phyloP scores from a whole-genome alignment of 2,329 filamentous ascomycete species.

The Sclerotinia sclerotiorum region DNA sequence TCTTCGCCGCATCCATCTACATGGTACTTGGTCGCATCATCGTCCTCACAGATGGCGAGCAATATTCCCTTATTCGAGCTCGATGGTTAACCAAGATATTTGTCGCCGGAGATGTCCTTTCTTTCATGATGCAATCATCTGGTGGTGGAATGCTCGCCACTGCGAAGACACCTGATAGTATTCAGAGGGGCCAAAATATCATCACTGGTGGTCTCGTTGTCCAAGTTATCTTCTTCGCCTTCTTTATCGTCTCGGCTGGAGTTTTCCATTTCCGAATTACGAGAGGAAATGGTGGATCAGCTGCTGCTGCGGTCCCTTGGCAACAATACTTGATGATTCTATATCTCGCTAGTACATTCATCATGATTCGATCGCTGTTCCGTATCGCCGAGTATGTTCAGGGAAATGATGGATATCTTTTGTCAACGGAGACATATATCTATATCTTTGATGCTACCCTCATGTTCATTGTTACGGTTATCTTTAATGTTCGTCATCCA shows the following conservation, averaged over 20 bases:
- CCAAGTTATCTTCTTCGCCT: constrained; percentile 53
- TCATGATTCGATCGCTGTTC: constrained; percentile 51
- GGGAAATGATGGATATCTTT: constrained; percentile 47
- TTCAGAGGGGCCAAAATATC: constrained; percentile 43
- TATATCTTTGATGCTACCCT: constrained; percentile 50
- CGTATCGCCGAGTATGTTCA: constrained; percentile 50
- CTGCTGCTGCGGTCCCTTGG: constrained; percentile 25
- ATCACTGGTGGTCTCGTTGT: constrained; percentile 50
- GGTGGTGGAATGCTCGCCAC: constrained; percentile 31
- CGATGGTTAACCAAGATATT: constrained; percentile 48
- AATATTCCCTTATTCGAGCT: constrained; percentile 40
- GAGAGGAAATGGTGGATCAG: constrained; percentile 21
- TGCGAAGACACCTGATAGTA: constrained; percentile 27
- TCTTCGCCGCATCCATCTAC: constrained; percentile 46
- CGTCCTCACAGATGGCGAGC: constrained; percentile 41
- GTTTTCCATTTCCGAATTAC: constrained; percentile 30
- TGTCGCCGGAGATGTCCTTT: constrained; percentile 47
- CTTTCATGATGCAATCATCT: constrained; percentile 45
- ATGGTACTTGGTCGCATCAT: constrained; percentile 47
- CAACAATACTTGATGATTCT: constrained; percentile 44
- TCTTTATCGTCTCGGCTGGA: constrained; percentile 45
- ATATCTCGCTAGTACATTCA: constrained; percentile 46
- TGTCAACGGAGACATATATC: constrained; percentile 47
- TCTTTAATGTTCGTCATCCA: constrained; percentile 44
- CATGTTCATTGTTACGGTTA: constrained; percentile 44